Evolutionary conservation across 768 basidiomycete genomes (phyloP), one percentile per base, ranked within the genome.

Genomic region (Sarcomyxa edulis): DNA sequence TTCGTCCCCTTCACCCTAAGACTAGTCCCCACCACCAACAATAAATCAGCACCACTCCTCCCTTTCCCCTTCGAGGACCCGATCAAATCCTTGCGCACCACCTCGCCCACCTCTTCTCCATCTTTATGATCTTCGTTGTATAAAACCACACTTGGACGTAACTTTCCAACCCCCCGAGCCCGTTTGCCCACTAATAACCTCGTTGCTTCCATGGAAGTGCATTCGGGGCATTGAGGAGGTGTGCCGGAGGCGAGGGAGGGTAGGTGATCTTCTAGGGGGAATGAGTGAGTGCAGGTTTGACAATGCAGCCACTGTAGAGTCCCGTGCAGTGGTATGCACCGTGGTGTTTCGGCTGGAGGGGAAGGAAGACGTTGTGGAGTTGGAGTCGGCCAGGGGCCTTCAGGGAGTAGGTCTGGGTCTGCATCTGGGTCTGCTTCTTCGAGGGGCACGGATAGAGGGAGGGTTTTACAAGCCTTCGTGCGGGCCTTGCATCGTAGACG

Each of bases 21-120:
- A 58, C 85, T 91, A 40, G 92, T 95, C 30, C 93, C 93, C 12
- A 89, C 92, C 10, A 96, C 92, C 37, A 96, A 61, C 25, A 96
- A 63, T 31, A 92, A 58, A 61, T 96, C 93, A 6, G 90, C 87
- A 4, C 83, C 78, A 32, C 74, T 75, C 43, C 79, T 68, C 2
- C 80, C 79, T 49, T 79, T 84, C 10, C 80, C 76, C 47, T 76
- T 76, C 3, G 71, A 74, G 6, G 74, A 68, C 6, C 87, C 86
- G 38, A 88, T 68, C 39, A 95, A 62, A 55, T 96, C 93, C 47
- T 74, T 76, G 50, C 79, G 65, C n/a, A 93, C 88, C 15, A 83
- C 72, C 38, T 86, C 78, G 1, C 93, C 93, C 2, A 95, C 89
- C 15, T 78, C 77, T 49, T 93, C 88, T 3, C 89, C 92, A 45